Evolutionary conservation across 2,329 filamentous ascomycete genomes (phyloP).

Genomic region (Venturia asperata): DNA sequence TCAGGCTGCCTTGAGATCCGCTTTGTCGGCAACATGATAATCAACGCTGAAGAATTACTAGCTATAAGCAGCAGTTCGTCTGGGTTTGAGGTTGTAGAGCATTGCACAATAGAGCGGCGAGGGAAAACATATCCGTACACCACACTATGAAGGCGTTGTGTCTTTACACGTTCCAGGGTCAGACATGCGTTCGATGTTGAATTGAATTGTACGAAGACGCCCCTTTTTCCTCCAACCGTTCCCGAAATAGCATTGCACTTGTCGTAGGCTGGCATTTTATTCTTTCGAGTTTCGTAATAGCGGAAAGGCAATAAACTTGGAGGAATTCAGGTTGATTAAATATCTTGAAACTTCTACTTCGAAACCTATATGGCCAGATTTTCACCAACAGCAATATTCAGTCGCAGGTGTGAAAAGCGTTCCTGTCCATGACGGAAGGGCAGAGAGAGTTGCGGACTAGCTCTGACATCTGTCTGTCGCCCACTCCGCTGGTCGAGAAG

Average conservation of each 20-base stretch:
- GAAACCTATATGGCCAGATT: neutral
- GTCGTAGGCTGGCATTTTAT: neutral
- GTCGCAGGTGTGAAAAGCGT: no score
- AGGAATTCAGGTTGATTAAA: no score
- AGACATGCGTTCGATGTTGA: neutral
- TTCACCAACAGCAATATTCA: neutral
- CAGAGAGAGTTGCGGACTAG: no score
- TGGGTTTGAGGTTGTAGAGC: neutral
- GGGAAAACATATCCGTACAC: neutral
- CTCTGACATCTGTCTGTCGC: neutral
- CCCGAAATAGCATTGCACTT: no score
- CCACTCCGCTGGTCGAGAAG: neutral
- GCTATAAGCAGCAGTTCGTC: neutral
- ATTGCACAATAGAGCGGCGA: neutral
- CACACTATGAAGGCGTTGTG: neutral
- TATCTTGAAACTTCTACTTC: neutral
- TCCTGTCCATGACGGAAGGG: no score
- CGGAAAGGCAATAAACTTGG: no score
- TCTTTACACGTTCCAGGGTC: neutral
- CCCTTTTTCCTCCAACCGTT: neutral
- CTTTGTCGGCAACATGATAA: neutral
- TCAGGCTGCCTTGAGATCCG: neutral
- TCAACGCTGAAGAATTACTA: neutral
- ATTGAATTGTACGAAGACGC: neutral
- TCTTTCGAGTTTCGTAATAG: no score